phyloP scores from a whole-genome alignment of 805 yeast genomes.

The Suhomyces tanzawaensis region DNA sequence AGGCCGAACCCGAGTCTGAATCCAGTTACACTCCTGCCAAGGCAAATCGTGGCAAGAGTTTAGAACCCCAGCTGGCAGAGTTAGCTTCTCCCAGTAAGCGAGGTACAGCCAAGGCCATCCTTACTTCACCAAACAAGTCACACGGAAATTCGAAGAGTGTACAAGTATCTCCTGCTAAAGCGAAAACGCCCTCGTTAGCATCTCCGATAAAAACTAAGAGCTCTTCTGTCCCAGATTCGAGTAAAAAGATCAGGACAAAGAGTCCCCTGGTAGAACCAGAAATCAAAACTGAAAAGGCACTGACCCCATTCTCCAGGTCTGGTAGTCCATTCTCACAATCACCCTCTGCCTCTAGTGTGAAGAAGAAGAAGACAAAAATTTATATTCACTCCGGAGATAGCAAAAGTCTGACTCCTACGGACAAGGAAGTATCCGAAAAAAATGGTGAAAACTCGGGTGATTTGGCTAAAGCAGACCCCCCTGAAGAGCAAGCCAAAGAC shows the following conservation, averaged over 20 bases:
- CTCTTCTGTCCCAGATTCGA: neutral
- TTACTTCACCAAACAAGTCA: too few species aligned
- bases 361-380: conserved; percentile 26
- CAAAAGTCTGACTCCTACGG: conserved; percentile 10
- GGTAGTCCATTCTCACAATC: conserved; percentile 19
- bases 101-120: too few species aligned
- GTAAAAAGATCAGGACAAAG: conserved; percentile 1
- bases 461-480: conserved; percentile 7
- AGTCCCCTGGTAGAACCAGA: conserved; percentile 14
- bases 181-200: neutral
- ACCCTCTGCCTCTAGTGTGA: conserved; percentile 9
- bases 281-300: conserved; percentile 6
- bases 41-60: neutral
- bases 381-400: conserved; percentile 23
- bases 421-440: conserved; percentile 4
- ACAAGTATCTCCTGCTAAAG: neutral
- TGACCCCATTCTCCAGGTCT: conserved; percentile 15
- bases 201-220: neutral
- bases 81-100: neutral
- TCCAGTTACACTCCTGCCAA: neutral
- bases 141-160: neutral
- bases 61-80: neutral
- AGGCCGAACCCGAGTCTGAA: neutral
- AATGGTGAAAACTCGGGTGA: conserved; percentile 2
- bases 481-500: conserved; percentile 1